Percentiles rank a stretch among this genome's conserved stretches.
Evolutionary conservation across 495 filamentous ascomycete species (phyloP).

Genomic region (Hyaloscypha bicolor): DNA sequence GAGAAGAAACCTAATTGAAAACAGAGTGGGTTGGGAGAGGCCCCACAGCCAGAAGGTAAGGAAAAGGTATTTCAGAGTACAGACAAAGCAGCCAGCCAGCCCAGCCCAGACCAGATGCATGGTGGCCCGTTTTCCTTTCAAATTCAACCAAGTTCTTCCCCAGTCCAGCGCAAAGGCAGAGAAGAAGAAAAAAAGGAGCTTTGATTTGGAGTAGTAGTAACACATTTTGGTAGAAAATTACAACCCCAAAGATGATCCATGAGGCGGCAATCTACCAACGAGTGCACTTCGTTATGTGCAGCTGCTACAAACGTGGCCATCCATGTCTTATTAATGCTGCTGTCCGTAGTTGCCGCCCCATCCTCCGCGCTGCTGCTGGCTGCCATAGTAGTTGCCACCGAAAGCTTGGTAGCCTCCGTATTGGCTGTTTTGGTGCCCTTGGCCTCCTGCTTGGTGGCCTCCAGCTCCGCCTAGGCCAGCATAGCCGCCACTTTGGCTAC

Average conservation of each 20-base stretch:
- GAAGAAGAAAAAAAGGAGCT: conserved; percentile 17
- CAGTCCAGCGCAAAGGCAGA: conserved; percentile 31
- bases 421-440: conserved; percentile 61
- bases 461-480: conserved; percentile 68
- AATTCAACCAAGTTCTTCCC: conserved; percentile 18
- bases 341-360: conserved; percentile 73
- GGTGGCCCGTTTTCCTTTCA: conserved; percentile 14
- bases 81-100: conserved; percentile 15
- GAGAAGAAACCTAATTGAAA: conserved; percentile 31
- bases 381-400: conserved; percentile 55
- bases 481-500: conserved; percentile 58
- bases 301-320: conserved; percentile 24
- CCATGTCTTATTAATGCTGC: conserved; percentile 27
- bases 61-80: conserved; percentile 17
- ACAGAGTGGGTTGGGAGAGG: conserved; percentile 25
- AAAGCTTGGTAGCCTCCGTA: conserved; percentile 57
- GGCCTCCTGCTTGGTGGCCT: conserved; percentile 61
- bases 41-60: conserved; percentile 5
- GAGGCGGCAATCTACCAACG: conserved; percentile 30
- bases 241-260: conserved; percentile 26
- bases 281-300: conserved; percentile 15
- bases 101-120: background rate
- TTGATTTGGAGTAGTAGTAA: conserved; percentile 35
- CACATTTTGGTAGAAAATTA: conserved; percentile 40
- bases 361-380: conserved; percentile 49